phyloP scores from a whole-genome alignment of 345 rosid genomes.

The Eucalyptus regnans region DNA sequence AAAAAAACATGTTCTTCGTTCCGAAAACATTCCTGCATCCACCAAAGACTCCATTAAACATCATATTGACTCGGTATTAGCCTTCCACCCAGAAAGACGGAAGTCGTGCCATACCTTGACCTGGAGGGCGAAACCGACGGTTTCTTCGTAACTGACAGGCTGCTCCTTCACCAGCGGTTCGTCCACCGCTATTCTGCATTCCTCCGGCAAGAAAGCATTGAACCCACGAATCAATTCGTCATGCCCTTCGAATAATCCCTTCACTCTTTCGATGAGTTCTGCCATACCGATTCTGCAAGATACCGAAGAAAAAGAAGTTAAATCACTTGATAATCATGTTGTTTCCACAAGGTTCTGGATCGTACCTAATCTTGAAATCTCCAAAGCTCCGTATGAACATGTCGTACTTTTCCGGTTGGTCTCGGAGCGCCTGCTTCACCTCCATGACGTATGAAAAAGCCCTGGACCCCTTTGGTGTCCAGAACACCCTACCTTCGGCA shows the following conservation, averaged over 20 bases:
- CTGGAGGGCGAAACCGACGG: slow-evolving; percentile 18
- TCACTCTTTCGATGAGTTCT: slow-evolving; percentile 79
- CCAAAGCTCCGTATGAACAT: slow-evolving; percentile 74
- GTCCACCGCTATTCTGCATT: slow-evolving; percentile 56
- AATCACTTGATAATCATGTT: background rate
- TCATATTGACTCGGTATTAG: background rate
- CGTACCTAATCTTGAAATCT: slow-evolving; percentile 73
- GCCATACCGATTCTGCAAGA: slow-evolving; percentile 63
- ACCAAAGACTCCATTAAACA: background rate
- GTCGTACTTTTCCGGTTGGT: slow-evolving; percentile 72
- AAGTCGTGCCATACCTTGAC: background rate
- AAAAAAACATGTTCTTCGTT: slow-evolving; percentile 18
- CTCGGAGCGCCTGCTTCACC: slow-evolving; percentile 81
- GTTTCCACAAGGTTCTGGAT: background rate
- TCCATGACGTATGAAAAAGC: slow-evolving; percentile 62
- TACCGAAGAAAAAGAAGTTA: background rate
- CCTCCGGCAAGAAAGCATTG: slow-evolving; percentile 83
- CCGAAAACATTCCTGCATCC: slow-evolving; percentile 15
- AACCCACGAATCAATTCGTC: slow-evolving; percentile 72
- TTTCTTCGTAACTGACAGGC: slow-evolving; percentile 60
- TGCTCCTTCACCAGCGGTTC: slow-evolving; percentile 61
- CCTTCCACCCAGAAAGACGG: background rate
- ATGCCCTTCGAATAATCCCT: slow-evolving; percentile 76
- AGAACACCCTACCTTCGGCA: slow-evolving; percentile 7
- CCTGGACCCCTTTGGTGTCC: slow-evolving; percentile 40